Evolutionary conservation across 495 filamentous ascomycete genomes (phyloP), one percentile per base, ranked within the genome.

Genomic region (Penicillium roqueforti): DNA sequence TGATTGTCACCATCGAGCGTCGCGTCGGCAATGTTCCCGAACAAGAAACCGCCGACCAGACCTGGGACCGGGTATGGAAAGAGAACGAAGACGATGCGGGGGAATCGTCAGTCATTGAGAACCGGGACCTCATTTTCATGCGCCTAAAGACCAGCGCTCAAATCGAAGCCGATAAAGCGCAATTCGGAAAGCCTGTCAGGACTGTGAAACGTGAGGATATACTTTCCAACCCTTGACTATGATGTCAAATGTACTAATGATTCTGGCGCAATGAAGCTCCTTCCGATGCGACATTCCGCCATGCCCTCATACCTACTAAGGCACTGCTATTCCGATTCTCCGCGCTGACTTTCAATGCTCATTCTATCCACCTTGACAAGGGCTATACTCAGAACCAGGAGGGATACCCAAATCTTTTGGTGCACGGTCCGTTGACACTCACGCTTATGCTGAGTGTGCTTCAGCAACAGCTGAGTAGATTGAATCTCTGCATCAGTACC

Each of bases 381-480:
- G 52, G 73, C 14, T 95, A 89, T 70, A 83, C 83, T 19, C 78
- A 78, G 18, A 72, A 81, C 26, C 70, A 82, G 2, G 92, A 97
- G 68, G 88, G 87, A 7, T 83, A 92, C 65, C 79, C 76, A 11
- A 79, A 84, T 47, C 73, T 89, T 22, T 78, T 97, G 11, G 87
- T 96, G 26, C 92, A 97, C 61, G 92, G 92, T 0, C 92, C 92
- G 0, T 73, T 97, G 59, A 82, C 82, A n/a, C 71, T 92, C 37
- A 83, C 84, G 1, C 66, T 97, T 10, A 82, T 97, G 69, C 68
- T 95, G 31, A 76, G 81, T 18, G 74, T 83, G 14, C 63, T 96
- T 14, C 68, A 77, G 34, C 68, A 69, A 3, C 72, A 82, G 39
- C 61, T 91, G 2, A 31, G 41, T n/a, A 45, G 16, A 1, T 4